Conservation (phyloP, 2,329 filamentous ascomycete species). For the Sclerotinia nivalis region DNA sequence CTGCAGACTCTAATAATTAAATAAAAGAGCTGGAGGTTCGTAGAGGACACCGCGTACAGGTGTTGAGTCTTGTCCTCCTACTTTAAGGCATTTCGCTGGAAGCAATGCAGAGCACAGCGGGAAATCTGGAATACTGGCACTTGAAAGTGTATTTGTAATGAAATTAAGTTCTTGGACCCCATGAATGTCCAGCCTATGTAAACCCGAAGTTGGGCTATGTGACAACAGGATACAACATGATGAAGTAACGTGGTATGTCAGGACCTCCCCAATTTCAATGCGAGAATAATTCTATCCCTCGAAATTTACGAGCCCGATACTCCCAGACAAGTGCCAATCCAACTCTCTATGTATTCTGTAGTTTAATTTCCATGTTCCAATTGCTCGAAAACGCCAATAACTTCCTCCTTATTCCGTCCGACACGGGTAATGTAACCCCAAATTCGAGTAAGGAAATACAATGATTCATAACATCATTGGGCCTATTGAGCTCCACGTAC, state of each 20-base stretch:
- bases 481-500: conserved; percentile 48
- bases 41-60: too few species aligned
- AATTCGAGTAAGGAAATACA: conserved; percentile 55
- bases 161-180: neutral
- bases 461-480: conserved; percentile 51
- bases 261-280: neutral
- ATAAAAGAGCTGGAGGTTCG: too few species aligned
- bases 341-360: conserved; percentile 22
- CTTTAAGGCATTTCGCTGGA: neutral
- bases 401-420: conserved; percentile 56
- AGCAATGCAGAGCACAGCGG: neutral
- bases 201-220: neutral
- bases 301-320: conserved; percentile 1
- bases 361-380: conserved; percentile 37
- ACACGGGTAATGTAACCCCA: conserved; percentile 53
- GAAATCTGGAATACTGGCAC: neutral
- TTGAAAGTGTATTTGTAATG: neutral
- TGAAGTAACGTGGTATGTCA: neutral
- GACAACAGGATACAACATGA: neutral
- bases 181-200: neutral
- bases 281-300: neutral
- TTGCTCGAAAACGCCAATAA: conserved; percentile 46
- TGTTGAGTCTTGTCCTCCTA: too few species aligned
- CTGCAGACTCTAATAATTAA: too few species aligned
- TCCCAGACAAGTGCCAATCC: conserved; percentile 45